Base-by-base conservation (phyloP, 306 rosid species). In the Prunus kanzakura region DNA sequence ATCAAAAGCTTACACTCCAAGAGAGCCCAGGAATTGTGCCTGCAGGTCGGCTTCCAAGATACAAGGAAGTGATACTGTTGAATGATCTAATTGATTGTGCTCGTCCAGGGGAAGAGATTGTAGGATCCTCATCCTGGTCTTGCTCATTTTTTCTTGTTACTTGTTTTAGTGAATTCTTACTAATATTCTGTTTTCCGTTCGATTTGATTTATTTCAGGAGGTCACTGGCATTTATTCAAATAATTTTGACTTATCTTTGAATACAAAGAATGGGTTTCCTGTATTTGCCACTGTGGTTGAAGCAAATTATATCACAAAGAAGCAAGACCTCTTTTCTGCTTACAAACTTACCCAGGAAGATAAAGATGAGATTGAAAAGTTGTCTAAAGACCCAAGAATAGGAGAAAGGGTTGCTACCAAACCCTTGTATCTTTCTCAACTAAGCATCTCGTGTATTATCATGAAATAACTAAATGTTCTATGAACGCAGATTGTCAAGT, bases 11-110 rank as follows among this genome's bases (percentile, higher is more conserved):
- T 67, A 85, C 96, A 3, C 99, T 95, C 67, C 99, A 95, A 86
- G 99, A 95, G 77, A 95, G 99, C 87, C 99, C 99, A 8, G 99
- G 99, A 76, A 95, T 89, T 80, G 99, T 95, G 80, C 99, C 97
- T 38, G 97, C 99, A 3, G 99, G 97, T 75, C 93, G 99, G 22
- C 91, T 95, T 79, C 99, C 99, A 23, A 90, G 99, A 88, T 95
- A 91, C 87, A 95, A 95, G 83, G 99, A 95, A 91, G 97, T 92
- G 76, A 95, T 95, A 78, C 78, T 95, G 16, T 80, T 95, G 92
- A 95, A 95, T 78, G 99, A 95, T 87, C 85, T 92, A 78, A 95
- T 95, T 82, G 99, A 95, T 75, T 95, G 99, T 80, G 99, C 99
- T 35, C 96, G 99, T 46, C 99, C 99, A 45, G 99, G 99, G 29